These are phyloP conservation scores for Acanthamoeba lenticulata DNA, from an alignment of 208 protist genomes.

Conservation along the genomic window DNA sequence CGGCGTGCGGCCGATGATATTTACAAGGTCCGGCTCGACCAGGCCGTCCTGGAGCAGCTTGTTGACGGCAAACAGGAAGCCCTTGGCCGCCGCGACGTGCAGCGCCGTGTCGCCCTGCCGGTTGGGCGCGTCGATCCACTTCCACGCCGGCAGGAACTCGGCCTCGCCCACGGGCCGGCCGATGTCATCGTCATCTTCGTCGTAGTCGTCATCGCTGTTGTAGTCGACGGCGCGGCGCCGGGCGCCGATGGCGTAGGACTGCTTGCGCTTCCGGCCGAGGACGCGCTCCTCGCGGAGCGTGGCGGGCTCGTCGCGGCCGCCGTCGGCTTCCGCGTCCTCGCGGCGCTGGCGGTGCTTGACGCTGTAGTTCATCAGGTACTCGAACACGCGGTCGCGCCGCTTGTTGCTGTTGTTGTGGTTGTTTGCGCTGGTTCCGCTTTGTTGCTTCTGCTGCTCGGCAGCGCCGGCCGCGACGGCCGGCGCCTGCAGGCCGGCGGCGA, in stretches of 20 bases:
- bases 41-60: neutral
- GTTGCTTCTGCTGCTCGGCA: no score
- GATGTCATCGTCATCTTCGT: neutral
- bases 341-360: slow-evolving; percentile 1
- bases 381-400: neutral
- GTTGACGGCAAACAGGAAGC: slow-evolving; percentile 16
- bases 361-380: slow-evolving; percentile 6
- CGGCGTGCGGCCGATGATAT: slow-evolving; percentile 5
- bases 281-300: neutral
- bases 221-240: no score
- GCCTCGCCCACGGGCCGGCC: neutral
- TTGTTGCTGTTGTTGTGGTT: no score
- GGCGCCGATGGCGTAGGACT: neutral
- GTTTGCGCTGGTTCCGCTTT: no score
- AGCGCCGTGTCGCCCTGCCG: slow-evolving; percentile 6
- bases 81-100: neutral
- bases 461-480: no score
- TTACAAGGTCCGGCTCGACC: neutral
- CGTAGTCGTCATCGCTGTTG: neutral
- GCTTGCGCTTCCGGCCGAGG: neutral
- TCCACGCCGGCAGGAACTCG: neutral
- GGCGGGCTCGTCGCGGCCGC: neutral
- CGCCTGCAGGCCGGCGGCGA: neutral
- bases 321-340: neutral
- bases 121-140: slow-evolving; percentile 31